Evolutionary conservation across 2,329 filamentous ascomycete species (phyloP), one percentile per base, ranked within the genome.

Genomic region (Neofusicoccum cordaticola): DNA sequence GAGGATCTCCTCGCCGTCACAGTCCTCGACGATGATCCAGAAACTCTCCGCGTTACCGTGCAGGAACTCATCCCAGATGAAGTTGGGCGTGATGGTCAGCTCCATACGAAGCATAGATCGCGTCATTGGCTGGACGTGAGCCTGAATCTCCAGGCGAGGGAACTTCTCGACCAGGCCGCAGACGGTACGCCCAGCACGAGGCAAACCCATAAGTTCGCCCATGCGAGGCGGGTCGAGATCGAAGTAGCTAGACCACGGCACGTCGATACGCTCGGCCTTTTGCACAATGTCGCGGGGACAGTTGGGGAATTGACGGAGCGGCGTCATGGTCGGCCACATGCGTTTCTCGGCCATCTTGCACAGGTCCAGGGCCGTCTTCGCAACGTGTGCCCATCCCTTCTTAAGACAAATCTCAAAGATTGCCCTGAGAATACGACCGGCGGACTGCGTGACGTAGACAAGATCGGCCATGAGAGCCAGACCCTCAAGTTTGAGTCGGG

Each of bases 261-360:
- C 93, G 70, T 97, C 93, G 67, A 98, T 96, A 69, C 93, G 87
- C 80, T 99, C 95, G 2, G 93, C 90, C 79, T 98, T 98, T 69
- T 92, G 88, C 56, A 98, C 82, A 62, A 98, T 91, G 65, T 98
- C 94, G 45, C 88, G 84, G 2, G 93, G 88, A 73, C 93, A 97
- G 44, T 82, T 81, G 3, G 90, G 86, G 74, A 99, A 99, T 73
- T 99, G 95, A 62, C 95, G 88, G 37, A 99, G 83, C 11, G 96
- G 95, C 42, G 92, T 92, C 95, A 98, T 99, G 5, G 94, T 98
- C 13, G 94, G 93, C 95, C 95, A 99, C 96, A 99, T 99, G 57
- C 96, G 87, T 83, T 97, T 97, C 82, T 99, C 95, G 0, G 94
- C 95, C 92, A 97, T 98, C 81, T 99, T 99, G 81, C 96, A 99